Conservation (phyloP, 2,329 filamentous ascomycete genomes). For the Paecilomyces sp. region DNA sequence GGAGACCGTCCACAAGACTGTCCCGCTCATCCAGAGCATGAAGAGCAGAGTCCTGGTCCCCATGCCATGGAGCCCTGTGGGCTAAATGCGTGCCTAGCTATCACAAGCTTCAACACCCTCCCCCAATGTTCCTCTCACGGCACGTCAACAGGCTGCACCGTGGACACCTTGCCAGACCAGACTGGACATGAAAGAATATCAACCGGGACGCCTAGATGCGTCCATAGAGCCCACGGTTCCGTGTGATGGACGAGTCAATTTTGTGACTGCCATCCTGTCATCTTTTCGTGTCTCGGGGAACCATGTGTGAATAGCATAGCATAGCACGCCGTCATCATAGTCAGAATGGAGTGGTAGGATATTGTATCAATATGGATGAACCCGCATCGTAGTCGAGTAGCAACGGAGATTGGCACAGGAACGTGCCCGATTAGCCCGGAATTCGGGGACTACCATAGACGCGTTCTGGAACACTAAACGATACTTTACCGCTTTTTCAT, state of each 20-base stretch:
- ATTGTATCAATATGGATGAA: not conserved
- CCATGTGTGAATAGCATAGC: not conserved
- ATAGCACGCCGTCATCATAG: not conserved
- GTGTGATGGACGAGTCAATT: not conserved
- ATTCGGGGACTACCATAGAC: not conserved
- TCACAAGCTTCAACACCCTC: not conserved
- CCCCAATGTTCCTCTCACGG: not conserved
- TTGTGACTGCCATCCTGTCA: not conserved
- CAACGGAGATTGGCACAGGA: not conserved
- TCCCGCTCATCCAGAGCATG: constrained; percentile 94
- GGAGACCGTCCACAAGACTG: constrained; percentile 96
- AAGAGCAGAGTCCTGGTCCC: constrained; percentile 88
- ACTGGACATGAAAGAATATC: not conserved
- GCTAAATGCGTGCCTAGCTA: constrained; percentile 40
- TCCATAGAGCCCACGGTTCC: not conserved
- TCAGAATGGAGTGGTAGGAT: not conserved
- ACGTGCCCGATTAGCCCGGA: not conserved
- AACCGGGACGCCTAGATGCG: not conserved
- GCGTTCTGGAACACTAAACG: not conserved
- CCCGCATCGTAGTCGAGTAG: not conserved
- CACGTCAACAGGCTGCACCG: not conserved
- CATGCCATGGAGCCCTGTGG: constrained; percentile 93
- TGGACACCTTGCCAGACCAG: not conserved
- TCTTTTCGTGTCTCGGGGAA: not conserved
- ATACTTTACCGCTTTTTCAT: not conserved